These are phyloP conservation scores for Volvariella volvacea DNA, from an alignment of 1,284 basidiomycete species.

Conservation along the genomic window DNA sequence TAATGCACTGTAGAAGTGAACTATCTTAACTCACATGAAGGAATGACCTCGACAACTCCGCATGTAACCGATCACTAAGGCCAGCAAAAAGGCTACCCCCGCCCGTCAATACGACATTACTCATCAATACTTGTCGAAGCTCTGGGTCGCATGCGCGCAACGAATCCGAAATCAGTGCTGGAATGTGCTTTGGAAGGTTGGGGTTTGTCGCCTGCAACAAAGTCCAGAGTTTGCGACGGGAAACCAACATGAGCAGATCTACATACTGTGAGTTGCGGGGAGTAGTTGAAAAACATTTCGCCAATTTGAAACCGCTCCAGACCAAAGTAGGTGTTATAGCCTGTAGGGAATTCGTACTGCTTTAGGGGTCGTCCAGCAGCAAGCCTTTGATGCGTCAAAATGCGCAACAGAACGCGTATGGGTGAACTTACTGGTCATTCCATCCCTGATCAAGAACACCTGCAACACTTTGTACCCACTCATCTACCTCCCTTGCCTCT, in stretches of 20 bases:
- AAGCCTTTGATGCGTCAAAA: constrained; percentile 26
- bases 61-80: constrained; percentile 78
- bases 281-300: constrained; percentile 87
- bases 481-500: constrained; percentile 83
- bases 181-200: constrained; percentile 69
- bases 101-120: constrained; percentile 93
- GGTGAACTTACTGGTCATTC: constrained; percentile 72
- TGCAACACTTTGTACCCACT: constrained; percentile 87
- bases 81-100: constrained; percentile 86
- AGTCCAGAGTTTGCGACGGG: neutral
- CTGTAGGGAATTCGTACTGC: constrained; percentile 95
- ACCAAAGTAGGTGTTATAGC: constrained; percentile 84
- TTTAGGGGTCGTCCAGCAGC: constrained; percentile 47
- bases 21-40: constrained; percentile 58
- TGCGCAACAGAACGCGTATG: neutral
- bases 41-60: constrained; percentile 74
- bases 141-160: constrained; percentile 89
- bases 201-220: constrained; percentile 50
- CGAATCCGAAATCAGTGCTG: constrained; percentile 73
- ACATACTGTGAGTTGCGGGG: constrained; percentile 69
- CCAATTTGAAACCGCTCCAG: constrained; percentile 79
- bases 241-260: constrained; percentile 5
- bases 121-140: constrained; percentile 81
- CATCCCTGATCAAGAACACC: constrained; percentile 83
- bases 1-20: constrained; percentile 2